Conservation (phyloP, 164 flowering plant species). For the Kingdonia uniflora region DNA sequence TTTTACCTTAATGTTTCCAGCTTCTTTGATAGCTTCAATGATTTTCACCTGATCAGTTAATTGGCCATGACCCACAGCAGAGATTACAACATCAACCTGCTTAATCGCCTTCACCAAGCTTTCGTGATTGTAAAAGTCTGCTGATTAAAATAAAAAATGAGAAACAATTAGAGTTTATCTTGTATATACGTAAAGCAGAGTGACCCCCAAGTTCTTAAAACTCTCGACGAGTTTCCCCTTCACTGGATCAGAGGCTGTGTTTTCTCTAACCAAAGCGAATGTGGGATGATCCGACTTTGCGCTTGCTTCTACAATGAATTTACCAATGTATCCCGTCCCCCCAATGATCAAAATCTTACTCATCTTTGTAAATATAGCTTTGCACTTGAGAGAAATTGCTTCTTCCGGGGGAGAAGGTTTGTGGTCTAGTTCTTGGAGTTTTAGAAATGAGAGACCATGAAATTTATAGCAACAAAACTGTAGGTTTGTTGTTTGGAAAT, state of each 20-base stretch:
- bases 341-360: conserved; percentile 7
- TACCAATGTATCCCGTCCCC: conserved; percentile 6
- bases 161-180: neutral
- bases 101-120: conserved; percentile 42
- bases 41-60: conserved; percentile 5
- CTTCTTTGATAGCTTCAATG: conserved; percentile 4
- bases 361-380: neutral
- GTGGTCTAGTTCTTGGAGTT: too few relatives aligned
- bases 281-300: conserved; percentile 1
- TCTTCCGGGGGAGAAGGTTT: too few relatives aligned
- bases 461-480: too few relatives aligned
- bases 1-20: conserved; percentile 5
- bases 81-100: conserved; percentile 48
- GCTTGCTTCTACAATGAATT: conserved; percentile 5
- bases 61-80: conserved; percentile 3
- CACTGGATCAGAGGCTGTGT: conserved; percentile 1
- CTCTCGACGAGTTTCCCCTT: conserved; percentile 1
- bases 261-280: conserved; percentile 3
- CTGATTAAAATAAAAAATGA: too few relatives aligned
- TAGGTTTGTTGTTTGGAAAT: neutral
- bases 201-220: neutral
- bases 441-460: too few relatives aligned
- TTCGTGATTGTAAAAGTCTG: conserved; percentile 27
- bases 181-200: neutral
- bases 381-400: too few relatives aligned